Conservation (phyloP, 805 yeast species). For the Cyberlindnera meyerae region DNA sequence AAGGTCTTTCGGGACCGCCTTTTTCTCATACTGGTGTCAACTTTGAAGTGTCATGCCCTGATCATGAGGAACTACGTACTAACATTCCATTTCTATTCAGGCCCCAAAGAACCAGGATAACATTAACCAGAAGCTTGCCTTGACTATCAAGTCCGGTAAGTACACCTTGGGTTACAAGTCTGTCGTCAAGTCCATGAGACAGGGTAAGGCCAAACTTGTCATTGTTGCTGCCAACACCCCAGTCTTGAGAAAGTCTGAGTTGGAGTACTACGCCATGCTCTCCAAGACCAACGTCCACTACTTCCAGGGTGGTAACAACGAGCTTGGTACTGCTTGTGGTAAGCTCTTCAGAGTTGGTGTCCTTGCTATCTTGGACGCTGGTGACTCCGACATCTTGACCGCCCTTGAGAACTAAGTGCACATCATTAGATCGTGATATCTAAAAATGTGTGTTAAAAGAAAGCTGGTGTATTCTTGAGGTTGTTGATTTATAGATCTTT, state of each 20-base stretch:
- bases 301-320: slow-evolving; percentile 99
- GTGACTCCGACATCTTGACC: slow-evolving; percentile 98
- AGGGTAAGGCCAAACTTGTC: slow-evolving; percentile 97
- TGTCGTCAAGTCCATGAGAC: slow-evolving; percentile 96
- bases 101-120: slow-evolving; percentile 96
- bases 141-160: slow-evolving; percentile 98
- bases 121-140: slow-evolving; percentile 97
- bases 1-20: neutral
- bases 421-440: neutral
- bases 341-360: slow-evolving; percentile 99
- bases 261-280: slow-evolving; percentile 99
- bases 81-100: slow-evolving; percentile 44
- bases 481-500: too few species aligned
- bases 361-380: slow-evolving; percentile 92
- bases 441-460: neutral
- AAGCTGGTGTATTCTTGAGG: too few species aligned
- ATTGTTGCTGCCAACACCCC: slow-evolving; percentile 99
- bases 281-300: slow-evolving; percentile 95
- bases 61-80: slow-evolving; percentile 28
- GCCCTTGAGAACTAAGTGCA: slow-evolving; percentile 30
- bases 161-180: slow-evolving; percentile 99
- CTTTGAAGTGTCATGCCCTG: neutral
- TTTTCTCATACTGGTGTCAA: neutral
- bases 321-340: slow-evolving; percentile 99
- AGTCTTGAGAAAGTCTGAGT: slow-evolving; percentile 98